phyloP scores from a whole-genome alignment of 2,329 filamentous ascomycete species.

The Claviceps paspali region DNA sequence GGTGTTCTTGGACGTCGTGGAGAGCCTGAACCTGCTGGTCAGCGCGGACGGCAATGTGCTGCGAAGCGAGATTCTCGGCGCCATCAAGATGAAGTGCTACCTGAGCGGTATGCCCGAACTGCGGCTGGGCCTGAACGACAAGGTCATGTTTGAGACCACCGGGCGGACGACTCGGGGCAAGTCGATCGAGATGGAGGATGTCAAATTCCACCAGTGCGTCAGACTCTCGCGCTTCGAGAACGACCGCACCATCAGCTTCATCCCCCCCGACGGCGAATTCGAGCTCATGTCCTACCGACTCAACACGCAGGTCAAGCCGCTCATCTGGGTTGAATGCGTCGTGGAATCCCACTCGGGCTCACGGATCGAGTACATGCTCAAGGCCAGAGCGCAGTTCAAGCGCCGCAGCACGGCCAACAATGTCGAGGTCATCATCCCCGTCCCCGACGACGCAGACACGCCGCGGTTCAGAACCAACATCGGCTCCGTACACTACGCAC shows the following conservation, averaged over 20 bases:
- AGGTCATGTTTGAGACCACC: constrained; percentile 98
- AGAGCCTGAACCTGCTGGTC: constrained; percentile 90
- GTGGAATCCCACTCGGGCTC: constrained; percentile 93
- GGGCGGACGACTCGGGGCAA: constrained; percentile 88
- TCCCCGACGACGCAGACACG: constrained; percentile 91
- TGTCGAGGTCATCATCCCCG: constrained; percentile 92
- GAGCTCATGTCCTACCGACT: constrained; percentile 98
- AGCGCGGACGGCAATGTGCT: constrained; percentile 89
- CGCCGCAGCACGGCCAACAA: constrained; percentile 95
- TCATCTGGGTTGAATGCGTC: constrained; percentile 98
- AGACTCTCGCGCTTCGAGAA: constrained; percentile 93
- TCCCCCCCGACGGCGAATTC: constrained; percentile 95
- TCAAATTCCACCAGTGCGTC: constrained; percentile 98
- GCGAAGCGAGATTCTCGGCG: constrained; percentile 88
- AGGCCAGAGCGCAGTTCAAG: constrained; percentile 97
- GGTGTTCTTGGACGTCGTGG: constrained; percentile 94
- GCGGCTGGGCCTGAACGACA: constrained; percentile 88
- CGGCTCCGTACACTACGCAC: constrained; percentile 91
- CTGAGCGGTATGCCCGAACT: constrained; percentile 96
- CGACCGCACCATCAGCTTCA: constrained; percentile 96
- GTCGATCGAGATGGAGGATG: constrained; percentile 98
- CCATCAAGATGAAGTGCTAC: constrained; percentile 99
- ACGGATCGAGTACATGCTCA: constrained; percentile 97
- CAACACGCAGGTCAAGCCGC: constrained; percentile 94
- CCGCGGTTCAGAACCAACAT: constrained; percentile 96